Evolutionary conservation across 192 early-diverging fungal species (phyloP).

Genomic region (Coemansia sp.): DNA sequence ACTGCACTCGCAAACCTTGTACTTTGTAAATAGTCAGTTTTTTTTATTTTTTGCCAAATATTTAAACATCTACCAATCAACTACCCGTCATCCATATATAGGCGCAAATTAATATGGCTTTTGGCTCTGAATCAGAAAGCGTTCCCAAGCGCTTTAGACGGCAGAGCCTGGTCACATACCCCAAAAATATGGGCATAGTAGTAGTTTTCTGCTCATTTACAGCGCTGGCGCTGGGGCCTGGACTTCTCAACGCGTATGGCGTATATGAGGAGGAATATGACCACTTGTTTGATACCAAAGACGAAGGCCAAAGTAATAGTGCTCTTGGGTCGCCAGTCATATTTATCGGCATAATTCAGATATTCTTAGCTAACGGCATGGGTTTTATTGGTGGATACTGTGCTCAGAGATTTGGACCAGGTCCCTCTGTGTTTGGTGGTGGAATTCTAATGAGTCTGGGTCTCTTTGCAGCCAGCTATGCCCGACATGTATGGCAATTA

Average conservation of each 20-base stretch:
- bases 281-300: slow-evolving; percentile 40
- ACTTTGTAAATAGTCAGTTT: not conserved
- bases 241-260: slow-evolving; percentile 45
- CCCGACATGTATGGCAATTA: slow-evolving; percentile 60
- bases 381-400: slow-evolving; percentile 29
- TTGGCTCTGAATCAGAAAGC: not conserved
- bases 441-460: slow-evolving; percentile 52
- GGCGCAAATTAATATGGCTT: not conserved
- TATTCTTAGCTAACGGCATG: slow-evolving; percentile 43
- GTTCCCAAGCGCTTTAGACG: slow-evolving; percentile 23
- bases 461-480: slow-evolving; percentile 57
- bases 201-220: slow-evolving; percentile 45
- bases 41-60: not conserved
- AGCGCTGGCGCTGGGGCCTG: slow-evolving; percentile 38
- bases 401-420: slow-evolving; percentile 41
- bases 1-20: not conserved
- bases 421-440: slow-evolving; percentile 41
- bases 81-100: too few species aligned
- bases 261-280: slow-evolving; percentile 49
- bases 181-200: slow-evolving; percentile 38
- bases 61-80: not conserved
- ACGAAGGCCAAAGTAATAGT: slow-evolving; percentile 12
- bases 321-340: slow-evolving; percentile 41
- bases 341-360: slow-evolving; percentile 43
- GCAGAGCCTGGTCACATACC: slow-evolving; percentile 28